A percentile compares a stretch with the other conserved stretches of the same genome.
Evolutionary conservation across 1,139 yeast species (phyloP).

Genomic region (Taphrina deformans): DNA sequence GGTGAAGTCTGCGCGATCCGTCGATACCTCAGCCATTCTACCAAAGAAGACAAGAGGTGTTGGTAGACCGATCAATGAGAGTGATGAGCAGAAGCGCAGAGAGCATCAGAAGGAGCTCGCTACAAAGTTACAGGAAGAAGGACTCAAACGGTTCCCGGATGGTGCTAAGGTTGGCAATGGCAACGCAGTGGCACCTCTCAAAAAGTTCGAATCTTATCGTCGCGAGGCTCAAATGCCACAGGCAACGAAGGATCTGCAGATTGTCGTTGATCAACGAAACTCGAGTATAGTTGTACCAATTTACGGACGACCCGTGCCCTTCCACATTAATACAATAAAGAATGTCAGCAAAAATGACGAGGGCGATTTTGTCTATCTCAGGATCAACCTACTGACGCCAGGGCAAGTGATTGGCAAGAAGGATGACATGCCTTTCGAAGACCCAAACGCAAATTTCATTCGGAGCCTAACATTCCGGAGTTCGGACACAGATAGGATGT

Average conservation of each 20-base stretch:
- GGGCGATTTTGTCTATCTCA: constrained; percentile 87
- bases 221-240: constrained; percentile 89
- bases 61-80: constrained; percentile 64
- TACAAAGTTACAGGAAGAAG: constrained; percentile 39
- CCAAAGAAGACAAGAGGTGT: constrained; percentile 71
- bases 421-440: constrained; percentile 86
- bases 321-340: constrained; percentile 90
- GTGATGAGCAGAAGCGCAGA: constrained; percentile 76
- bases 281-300: constrained; percentile 90
- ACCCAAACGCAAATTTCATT: constrained; percentile 80
- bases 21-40: constrained; percentile 57
- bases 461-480: constrained; percentile 87
- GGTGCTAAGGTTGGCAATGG: constrained; percentile 58
- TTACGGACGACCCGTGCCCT: constrained; percentile 95
- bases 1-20: constrained; percentile 38
- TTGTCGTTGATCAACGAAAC: constrained; percentile 82
- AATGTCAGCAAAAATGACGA: constrained; percentile 95
- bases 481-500: constrained; percentile 86
- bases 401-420: constrained; percentile 72
- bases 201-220: constrained; percentile 89
- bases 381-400: constrained; percentile 91
- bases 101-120: constrained; percentile 67
- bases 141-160: constrained; percentile 41
- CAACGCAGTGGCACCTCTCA: constrained; percentile 73
- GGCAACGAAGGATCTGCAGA: constrained; percentile 76